Base-by-base conservation (phyloP, 108 stramenopile species). In the Cyclostephanos tholiformis region DNA sequence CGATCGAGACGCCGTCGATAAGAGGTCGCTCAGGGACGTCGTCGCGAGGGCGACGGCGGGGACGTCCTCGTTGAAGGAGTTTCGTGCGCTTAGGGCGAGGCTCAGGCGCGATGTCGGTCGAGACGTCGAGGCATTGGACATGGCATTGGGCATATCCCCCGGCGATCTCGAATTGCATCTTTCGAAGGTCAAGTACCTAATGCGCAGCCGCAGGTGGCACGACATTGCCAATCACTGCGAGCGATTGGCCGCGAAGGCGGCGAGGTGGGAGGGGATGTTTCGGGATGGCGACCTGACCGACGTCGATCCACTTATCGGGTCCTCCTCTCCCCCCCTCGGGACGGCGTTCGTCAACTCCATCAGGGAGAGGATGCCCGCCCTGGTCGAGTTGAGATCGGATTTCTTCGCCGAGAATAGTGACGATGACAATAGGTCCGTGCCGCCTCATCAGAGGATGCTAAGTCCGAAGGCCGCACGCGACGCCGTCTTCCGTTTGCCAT, bases 211-310 rank as follows among this genome's bases (percentile, higher is more conserved):
- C 19, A 35, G 77, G 26, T 83, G 82, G 82, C 74, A 65, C 43
- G 65, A 41, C 11, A 67, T 83, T n/a, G 72, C 82, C 0, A 78
- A 79, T 64, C 77, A 69, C 27, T 79, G 77, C 51, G 82, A 83
- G 64, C 29, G 51, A 43, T 16, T 74, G 25, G 82, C 77, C n/a
- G 57, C 70, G 29, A 59, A 63, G 16, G 43, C 60, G 12, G 23
- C 51, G 43, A 63, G 59, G 22, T 67, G 53, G 63, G 73, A 79
- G 23, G 67, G 62, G 12, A 63, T 79, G 6, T 78, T 78, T 25
- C 27, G 56, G 1, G 51, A 41, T 5, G 70, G 77, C 1, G 76
- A 77, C 36, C 48, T 77, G 65, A 32, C 17, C 4, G 76, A 74
- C 30, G 2, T 44, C 1, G 49, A 72, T 72, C 65, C 71, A 25